Evolutionary conservation across 192 early-diverging fungal species (phyloP).

Genomic region (Coemansia sp.): DNA sequence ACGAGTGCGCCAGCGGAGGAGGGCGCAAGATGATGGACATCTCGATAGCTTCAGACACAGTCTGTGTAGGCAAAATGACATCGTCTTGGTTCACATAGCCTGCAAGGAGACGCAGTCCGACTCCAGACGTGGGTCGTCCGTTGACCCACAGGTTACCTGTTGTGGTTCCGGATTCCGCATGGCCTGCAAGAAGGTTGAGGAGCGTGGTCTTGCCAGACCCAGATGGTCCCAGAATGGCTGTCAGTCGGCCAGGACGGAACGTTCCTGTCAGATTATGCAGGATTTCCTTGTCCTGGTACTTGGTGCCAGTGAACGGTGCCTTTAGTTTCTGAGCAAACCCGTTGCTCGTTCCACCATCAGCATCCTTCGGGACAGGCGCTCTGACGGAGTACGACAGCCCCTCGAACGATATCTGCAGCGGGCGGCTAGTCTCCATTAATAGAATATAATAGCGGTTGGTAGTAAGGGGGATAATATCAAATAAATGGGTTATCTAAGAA

Average conservation of each 20-base stretch:
- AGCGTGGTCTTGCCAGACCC: constrained; percentile 68
- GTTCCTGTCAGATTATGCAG: constrained; percentile 32
- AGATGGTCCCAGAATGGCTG: constrained; percentile 66
- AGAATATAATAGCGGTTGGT: too few relatives aligned
- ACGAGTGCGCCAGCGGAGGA: constrained; percentile 11
- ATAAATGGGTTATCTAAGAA: too few relatives aligned
- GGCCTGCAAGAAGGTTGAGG: constrained; percentile 63
- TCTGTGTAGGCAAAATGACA: constrained; percentile 66
- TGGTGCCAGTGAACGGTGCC: background rate
- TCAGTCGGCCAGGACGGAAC: constrained; percentile 58
- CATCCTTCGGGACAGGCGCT: constrained; percentile 14
- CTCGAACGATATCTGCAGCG: constrained; percentile 47
- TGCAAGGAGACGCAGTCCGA: constrained; percentile 55
- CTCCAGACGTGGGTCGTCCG: constrained; percentile 53
- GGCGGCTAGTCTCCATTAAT: constrained; percentile 19
- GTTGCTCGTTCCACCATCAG: background rate
- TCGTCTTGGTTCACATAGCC: constrained; percentile 65
- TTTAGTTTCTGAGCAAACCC: background rate
- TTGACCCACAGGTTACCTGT: constrained; percentile 63
- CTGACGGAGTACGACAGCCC: constrained; percentile 44
- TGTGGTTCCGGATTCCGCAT: constrained; percentile 45
- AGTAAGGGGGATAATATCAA: too few relatives aligned
- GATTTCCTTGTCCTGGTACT: constrained; percentile 42
- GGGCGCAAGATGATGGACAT: constrained; percentile 62
- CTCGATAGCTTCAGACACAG: constrained; percentile 75